Evolutionary conservation across 306 rosid species (phyloP), one percentile per base, ranked within the genome.

Genomic region (Citrullus colocynthis): DNA sequence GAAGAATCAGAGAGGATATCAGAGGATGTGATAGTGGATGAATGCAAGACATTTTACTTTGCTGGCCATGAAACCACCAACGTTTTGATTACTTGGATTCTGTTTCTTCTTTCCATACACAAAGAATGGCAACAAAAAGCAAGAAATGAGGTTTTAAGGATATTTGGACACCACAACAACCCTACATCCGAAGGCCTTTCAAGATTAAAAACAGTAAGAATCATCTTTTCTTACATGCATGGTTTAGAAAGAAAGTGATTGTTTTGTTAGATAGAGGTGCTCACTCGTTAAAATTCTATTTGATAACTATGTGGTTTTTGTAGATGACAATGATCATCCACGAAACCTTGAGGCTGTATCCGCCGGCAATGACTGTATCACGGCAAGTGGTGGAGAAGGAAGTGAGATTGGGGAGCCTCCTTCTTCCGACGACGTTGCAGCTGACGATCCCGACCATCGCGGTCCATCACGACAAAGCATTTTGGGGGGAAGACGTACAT

Each of bases 61-160:
- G 88, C 83, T 0, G 88, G 88, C 5, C 88, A 85, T 54, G 88
- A 83, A 59, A 81, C 83, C 7, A 75, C 86, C 21, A 78, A 82
- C 36, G 74, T 70, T 11, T 54, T 85, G 36, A 64, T 85, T 6
- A 62, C 79, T 54, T 85, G 86, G 88, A 81, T 83, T 12, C 24
- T 85, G 39, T 58, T 85, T 15, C 37, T 83, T 10, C 42, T 85
- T 3, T 66, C 81, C 2, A 49, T 30, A 45, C 67, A 59, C 60
- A 78, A 51, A 28, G 28, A 74, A 7, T 82, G 88, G 85, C 85
- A 85, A 73, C 69, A 76, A 4, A 14, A 41, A 20, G 88, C 86
- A 16, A 82, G 88, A 74, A 64, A 78, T 11, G 88, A 85, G 65
- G 82, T 81, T 15, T 9, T 59, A 16, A 69, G 10, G 65, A 42